phyloP scores from a whole-genome alignment of 1,284 basidiomycete species.

The Rhodotorula mucilaginosa region DNA sequence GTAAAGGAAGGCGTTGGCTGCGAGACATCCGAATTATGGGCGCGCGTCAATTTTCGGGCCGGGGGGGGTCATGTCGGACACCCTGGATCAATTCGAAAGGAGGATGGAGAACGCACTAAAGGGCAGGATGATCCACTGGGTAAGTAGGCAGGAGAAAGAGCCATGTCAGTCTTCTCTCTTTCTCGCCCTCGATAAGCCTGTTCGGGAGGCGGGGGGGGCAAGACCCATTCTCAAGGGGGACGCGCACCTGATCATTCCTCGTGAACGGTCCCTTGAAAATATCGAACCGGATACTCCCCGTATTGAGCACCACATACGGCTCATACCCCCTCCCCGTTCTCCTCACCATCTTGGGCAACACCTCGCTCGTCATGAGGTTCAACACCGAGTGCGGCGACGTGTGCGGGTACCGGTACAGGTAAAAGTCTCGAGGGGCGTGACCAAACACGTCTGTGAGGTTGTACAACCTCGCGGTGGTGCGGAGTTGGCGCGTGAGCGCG shows the following conservation, averaged over 20 bases:
- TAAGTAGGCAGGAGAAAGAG: no score
- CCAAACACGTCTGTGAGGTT: slow-evolving; percentile 43
- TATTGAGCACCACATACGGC: slow-evolving; percentile 42
- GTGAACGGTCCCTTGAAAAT: slow-evolving; percentile 46
- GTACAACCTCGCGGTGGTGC: slow-evolving; percentile 30
- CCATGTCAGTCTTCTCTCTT: background rate
- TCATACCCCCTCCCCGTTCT: slow-evolving; percentile 18
- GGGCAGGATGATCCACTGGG: slow-evolving; percentile 39
- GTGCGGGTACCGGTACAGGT: slow-evolving; percentile 37
- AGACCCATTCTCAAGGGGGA: no score
- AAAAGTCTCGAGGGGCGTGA: slow-evolving; percentile 41
- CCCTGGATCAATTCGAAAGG: no score
- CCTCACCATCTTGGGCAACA: slow-evolving; percentile 34
- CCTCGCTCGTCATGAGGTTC: slow-evolving; percentile 35
- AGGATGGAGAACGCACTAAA: slow-evolving; percentile 25
- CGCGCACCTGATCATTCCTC: slow-evolving; percentile 42
- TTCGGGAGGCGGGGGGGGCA: no score
- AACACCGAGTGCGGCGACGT: slow-evolving; percentile 32
- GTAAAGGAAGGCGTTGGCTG: slow-evolving; percentile 38
- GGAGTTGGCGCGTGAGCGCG: slow-evolving; percentile 26
- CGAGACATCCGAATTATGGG: background rate
- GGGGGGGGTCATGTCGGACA: no score
- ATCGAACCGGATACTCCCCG: slow-evolving; percentile 45
- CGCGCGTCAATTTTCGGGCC: background rate
- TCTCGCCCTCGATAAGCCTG: no score